A percentile compares a stretch with the other conserved stretches of the same genome.
These are phyloP conservation scores for Clathrus columnatus DNA, from an alignment of 768 basidiomycete species.

Conservation along the genomic window DNA sequence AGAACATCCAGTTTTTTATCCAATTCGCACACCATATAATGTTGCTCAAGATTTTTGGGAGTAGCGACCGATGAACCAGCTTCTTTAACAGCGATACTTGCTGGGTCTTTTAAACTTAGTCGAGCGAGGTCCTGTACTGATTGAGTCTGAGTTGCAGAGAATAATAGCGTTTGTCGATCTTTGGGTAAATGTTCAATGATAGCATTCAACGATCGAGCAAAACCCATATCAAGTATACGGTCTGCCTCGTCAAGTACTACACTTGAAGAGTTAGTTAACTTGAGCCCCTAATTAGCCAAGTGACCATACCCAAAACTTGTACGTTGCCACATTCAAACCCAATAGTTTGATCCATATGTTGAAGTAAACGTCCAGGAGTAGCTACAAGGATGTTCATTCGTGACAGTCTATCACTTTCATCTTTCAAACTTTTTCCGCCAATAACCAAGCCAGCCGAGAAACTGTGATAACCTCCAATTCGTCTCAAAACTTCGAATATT, in stretches of 20 bases:
- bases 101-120: slow-evolving; percentile 77
- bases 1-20: slow-evolving; percentile 86
- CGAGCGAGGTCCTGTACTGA: slow-evolving; percentile 84
- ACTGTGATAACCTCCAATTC: slow-evolving; percentile 81
- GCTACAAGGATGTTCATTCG: slow-evolving; percentile 99
- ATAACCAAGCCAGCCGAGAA: slow-evolving; percentile 96
- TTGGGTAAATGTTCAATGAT: slow-evolving; percentile 87
- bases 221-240: slow-evolving; percentile 94
- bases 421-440: slow-evolving; percentile 91
- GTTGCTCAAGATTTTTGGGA: slow-evolving; percentile 77
- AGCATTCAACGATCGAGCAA: slow-evolving; percentile 79
- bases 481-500: slow-evolving; percentile 93
- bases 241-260: slow-evolving; percentile 95
- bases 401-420: slow-evolving; percentile 78
- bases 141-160: slow-evolving; percentile 93
- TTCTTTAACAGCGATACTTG: slow-evolving; percentile 56
- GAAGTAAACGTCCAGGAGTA: slow-evolving; percentile 87
- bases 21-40: slow-evolving; percentile 75
- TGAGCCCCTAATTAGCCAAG: background rate
- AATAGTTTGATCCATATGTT: slow-evolving; percentile 97
- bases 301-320: slow-evolving; percentile 72
- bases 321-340: slow-evolving; percentile 88
- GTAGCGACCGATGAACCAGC: slow-evolving; percentile 37
- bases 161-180: slow-evolving; percentile 89
- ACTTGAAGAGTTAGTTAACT: background rate